phyloP scores from a whole-genome alignment of 371 early-diverging fungal genomes.

The Coemansia sp. region DNA sequence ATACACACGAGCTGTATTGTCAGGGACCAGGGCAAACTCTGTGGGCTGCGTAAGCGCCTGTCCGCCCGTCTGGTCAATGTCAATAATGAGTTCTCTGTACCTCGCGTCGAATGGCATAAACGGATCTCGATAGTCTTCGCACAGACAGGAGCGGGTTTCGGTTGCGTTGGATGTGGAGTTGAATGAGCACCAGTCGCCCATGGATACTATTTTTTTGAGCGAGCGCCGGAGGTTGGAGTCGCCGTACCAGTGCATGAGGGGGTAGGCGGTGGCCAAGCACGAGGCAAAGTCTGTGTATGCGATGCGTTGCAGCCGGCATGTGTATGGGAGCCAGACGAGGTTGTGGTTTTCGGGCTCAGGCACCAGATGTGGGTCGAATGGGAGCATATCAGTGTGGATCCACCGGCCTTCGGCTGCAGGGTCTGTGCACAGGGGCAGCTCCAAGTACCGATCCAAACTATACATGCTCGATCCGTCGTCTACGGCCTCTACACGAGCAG shows the following conservation, averaged over 20 bases:
- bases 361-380: constrained; percentile 8
- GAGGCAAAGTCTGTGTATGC: constrained; percentile 52
- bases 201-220: constrained; percentile 55
- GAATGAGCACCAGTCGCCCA: constrained; percentile 56
- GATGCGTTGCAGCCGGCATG: constrained; percentile 53
- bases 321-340: constrained; percentile 58
- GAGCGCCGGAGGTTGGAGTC: constrained; percentile 59
- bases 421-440: constrained; percentile 55
- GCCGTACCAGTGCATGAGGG: constrained; percentile 54
- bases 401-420: constrained; percentile 54
- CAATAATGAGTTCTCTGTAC: constrained; percentile 33
- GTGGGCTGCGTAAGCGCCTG: background rate
- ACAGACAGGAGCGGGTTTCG: constrained; percentile 52
- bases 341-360: constrained; percentile 27
- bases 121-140: constrained; percentile 55
- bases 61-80: constrained; percentile 35
- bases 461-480: constrained; percentile 11
- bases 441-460: constrained; percentile 35
- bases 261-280: constrained; percentile 50
- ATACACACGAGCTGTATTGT: constrained; percentile 16
- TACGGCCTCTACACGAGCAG: constrained; percentile 6
- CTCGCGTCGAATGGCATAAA: constrained; percentile 46
- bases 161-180: constrained; percentile 12
- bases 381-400: constrained; percentile 34
- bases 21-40: background rate